Percentiles rank a stretch among this genome's conserved stretches.
Conservation (phyloP, 1,139 yeast species). For the Saccharomyces pastorianus region DNA sequence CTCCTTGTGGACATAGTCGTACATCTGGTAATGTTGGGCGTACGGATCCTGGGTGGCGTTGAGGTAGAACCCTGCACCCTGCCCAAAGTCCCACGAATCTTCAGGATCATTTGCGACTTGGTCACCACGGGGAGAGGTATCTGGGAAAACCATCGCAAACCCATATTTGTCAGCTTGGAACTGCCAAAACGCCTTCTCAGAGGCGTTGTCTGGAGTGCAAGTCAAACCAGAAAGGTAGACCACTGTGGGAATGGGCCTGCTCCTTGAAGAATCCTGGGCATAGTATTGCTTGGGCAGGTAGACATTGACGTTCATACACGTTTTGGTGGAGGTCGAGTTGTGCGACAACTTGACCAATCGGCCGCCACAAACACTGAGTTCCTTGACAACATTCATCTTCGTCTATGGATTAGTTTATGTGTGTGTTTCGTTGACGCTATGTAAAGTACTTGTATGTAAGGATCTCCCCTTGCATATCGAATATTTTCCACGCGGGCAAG, state of each 20-base stretch:
- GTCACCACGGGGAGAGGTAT: constrained; percentile 43
- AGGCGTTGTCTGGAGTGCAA: constrained; percentile 87
- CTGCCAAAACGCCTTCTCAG: constrained; percentile 87
- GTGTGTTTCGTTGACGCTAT: neutral
- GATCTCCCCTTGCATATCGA: neutral
- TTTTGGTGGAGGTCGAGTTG: constrained; percentile 53
- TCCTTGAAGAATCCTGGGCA: constrained; percentile 10
- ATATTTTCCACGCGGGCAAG: neutral
- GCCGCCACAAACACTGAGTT: constrained; percentile 69
- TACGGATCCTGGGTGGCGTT: constrained; percentile 74
- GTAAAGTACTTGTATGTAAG: neutral
- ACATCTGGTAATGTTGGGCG: constrained; percentile 73
- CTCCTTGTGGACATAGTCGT: constrained; percentile 70
- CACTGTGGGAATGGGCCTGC: constrained; percentile 54
- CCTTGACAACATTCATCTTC: constrained; percentile 17
- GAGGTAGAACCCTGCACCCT: constrained; percentile 92
- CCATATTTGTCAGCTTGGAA: constrained; percentile 74
- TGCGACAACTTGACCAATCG: constrained; percentile 67
- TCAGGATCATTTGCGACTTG: constrained; percentile 77
- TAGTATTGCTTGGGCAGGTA: constrained; percentile 59
- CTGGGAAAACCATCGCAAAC: constrained; percentile 29
- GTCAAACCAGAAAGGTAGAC: constrained; percentile 83
- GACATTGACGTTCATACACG: constrained; percentile 76
- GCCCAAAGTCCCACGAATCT: constrained; percentile 87
- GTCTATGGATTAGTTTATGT: neutral